Conservation (phyloP, 2,329 filamentous ascomycete species). For the Exophiala spinifera region DNA sequence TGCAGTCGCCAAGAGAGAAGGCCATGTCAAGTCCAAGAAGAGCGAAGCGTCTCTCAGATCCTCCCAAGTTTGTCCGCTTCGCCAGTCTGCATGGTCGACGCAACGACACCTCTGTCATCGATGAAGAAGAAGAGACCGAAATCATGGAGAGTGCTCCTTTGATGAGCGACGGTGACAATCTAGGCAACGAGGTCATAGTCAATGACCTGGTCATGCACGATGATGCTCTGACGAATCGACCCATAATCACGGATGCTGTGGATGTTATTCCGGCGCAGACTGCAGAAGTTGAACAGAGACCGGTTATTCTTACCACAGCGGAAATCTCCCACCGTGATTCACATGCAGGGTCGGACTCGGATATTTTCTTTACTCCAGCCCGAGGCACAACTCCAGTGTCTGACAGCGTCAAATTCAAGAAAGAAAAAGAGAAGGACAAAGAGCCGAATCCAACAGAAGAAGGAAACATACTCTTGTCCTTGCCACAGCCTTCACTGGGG, state of each 20-base stretch:
- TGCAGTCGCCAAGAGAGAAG: constrained; percentile 3
- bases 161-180: background rate
- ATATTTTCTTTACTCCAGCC: constrained; percentile 11
- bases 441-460: too few relatives aligned
- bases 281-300: background rate
- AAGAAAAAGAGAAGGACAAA: background rate
- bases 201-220: background rate
- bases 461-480: background rate
- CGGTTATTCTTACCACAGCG: background rate
- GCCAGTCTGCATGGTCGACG: constrained; percentile 24
- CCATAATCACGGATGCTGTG: background rate
- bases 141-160: constrained; percentile 9
- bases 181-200: background rate
- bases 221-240: background rate
- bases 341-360: background rate
- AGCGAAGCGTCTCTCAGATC: constrained; percentile 17
- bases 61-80: constrained; percentile 24
- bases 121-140: constrained; percentile 19
- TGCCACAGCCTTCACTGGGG: constrained; percentile 7
- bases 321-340: background rate
- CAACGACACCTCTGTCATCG: constrained; percentile 14
- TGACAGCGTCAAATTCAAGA: background rate
- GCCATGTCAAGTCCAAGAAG: constrained; percentile 10
- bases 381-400: constrained; percentile 1
- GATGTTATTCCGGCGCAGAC: background rate